Percentiles rank a stretch among this genome's conserved stretches.
These are phyloP conservation scores for Penicillium antarcticum DNA, from an alignment of 495 filamentous ascomycete species.

Conservation along the genomic window DNA sequence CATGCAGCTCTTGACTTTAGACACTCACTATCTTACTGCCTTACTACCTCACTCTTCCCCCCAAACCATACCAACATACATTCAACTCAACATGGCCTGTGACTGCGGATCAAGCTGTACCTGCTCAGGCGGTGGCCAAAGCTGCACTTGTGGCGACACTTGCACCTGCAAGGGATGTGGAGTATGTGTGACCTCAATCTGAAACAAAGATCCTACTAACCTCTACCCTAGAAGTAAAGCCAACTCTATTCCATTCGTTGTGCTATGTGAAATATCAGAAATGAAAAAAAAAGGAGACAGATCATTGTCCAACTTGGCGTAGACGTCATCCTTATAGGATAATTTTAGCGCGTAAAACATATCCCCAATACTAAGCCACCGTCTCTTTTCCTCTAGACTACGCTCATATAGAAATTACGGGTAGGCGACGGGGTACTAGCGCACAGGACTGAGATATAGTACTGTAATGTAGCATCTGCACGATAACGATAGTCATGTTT, in stretches of 20 bases:
- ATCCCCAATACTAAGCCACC: no score
- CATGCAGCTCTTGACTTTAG: no score
- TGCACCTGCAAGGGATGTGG: constrained; percentile 46
- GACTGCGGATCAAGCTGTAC: constrained; percentile 37
- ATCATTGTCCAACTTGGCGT: no score
- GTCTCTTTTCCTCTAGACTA: no score
- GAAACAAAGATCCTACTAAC: constrained; percentile 5
- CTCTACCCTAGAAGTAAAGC: not conserved
- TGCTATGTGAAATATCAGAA: no score
- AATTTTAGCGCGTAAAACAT: no score
- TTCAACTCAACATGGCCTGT: constrained; percentile 32
- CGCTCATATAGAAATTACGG: no score
- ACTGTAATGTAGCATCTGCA: constrained; percentile 25
- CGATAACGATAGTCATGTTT: constrained; percentile 51
- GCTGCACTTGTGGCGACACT: constrained; percentile 36
- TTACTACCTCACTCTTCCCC: not conserved
- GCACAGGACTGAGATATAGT: no score
- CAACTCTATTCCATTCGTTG: not conserved
- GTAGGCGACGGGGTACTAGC: no score
- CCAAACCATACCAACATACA: not conserved
- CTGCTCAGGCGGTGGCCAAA: constrained; percentile 37
- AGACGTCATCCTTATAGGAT: no score
- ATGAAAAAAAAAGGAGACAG: no score
- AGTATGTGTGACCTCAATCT: constrained; percentile 34
- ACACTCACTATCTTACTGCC: not conserved